A percentile compares a stretch with the other conserved stretches of the same genome.
phyloP scores from a whole-genome alignment of 2,329 filamentous ascomycete genomes.

The Allantophomopsis cytisporea region DNA sequence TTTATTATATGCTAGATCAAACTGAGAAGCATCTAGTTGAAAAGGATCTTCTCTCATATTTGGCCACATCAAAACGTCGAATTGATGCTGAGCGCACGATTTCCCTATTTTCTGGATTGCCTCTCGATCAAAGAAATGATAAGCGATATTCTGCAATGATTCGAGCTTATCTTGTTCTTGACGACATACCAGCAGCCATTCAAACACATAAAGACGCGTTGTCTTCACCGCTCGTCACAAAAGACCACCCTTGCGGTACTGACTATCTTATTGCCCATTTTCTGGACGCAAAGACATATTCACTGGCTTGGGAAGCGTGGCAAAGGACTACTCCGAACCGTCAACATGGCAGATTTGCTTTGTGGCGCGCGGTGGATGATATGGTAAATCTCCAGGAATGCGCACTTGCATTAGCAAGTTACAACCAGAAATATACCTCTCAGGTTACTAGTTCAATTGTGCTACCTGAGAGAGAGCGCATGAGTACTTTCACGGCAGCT shows the following conservation, averaged over 20 bases:
- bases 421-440: not conserved
- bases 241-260: not conserved
- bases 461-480: not conserved
- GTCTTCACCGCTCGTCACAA: not conserved
- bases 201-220: conserved; percentile 8
- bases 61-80: conserved; percentile 22
- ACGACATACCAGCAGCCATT: conserved; percentile 21
- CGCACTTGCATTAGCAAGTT: not conserved
- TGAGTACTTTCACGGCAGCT: not conserved
- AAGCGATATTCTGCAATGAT: conserved; percentile 29
- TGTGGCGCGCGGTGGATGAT: not conserved
- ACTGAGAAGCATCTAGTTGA: conserved; percentile 9
- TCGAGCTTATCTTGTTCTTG: conserved; percentile 26
- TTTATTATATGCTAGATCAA: conserved; percentile 17
- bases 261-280: conserved; percentile 3
- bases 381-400: not conserved
- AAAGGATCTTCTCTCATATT: conserved; percentile 18
- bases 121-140: conserved; percentile 19
- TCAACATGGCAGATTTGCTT: not conserved
- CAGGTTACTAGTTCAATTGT: not conserved
- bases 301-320: not conserved
- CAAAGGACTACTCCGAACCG: not conserved
- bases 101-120: conserved; percentile 25
- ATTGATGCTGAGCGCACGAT: conserved; percentile 26
- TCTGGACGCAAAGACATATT: not conserved